Conservation (phyloP, 345 rosid species). For the Ricinus communis region DNA sequence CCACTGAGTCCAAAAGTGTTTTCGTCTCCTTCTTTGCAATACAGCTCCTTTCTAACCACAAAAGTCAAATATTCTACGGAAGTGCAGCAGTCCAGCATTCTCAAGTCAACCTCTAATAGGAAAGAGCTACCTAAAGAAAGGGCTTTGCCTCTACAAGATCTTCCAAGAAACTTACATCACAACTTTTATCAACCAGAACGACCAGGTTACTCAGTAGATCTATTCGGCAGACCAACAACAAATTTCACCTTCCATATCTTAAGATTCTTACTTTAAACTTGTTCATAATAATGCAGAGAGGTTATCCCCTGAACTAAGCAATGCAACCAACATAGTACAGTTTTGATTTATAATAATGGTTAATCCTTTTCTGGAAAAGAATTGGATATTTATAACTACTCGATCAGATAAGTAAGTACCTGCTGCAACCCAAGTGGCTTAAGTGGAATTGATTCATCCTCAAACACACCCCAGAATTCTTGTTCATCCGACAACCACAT, state of each 20-base stretch:
- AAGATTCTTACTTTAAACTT: not conserved
- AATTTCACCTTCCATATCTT: not conserved
- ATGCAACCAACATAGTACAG: not conserved
- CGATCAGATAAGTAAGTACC: constrained; percentile 39
- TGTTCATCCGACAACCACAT: constrained; percentile 95
- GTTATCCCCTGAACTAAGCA: no score
- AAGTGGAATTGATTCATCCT: constrained; percentile 72
- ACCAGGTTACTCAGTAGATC: not conserved
- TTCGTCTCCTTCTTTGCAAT: no score
- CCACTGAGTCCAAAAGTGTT: no score
- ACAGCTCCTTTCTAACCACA: no score
- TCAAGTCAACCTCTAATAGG: not conserved
- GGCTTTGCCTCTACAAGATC: not conserved
- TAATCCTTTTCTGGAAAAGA: not conserved
- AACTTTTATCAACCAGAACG: not conserved
- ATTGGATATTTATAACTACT: not conserved
- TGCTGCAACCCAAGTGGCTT: constrained; percentile 81
- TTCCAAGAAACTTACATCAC: not conserved
- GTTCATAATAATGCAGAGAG: not conserved
- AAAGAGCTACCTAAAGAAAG: no score
- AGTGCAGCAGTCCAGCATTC: not conserved
- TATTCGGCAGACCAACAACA: not conserved
- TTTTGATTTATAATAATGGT: not conserved
- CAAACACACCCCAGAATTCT: constrained; percentile 92
- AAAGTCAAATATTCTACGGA: not conserved